Percentiles rank a stretch among this genome's conserved stretches.
phyloP scores from a whole-genome alignment of 129 eudicot species.

The Tanacetum coccineum region DNA sequence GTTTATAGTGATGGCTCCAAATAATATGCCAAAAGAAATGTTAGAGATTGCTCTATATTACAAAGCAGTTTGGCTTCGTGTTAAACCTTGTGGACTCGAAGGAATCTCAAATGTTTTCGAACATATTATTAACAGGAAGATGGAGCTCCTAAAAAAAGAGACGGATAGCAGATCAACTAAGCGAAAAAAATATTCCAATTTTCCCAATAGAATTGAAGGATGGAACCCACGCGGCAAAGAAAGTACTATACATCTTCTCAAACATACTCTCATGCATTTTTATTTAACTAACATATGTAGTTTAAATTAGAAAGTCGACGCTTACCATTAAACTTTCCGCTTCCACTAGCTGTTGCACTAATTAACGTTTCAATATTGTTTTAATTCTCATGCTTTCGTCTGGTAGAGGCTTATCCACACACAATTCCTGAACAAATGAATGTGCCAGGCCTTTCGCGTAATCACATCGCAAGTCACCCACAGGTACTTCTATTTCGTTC shows the following conservation, averaged over 20 bases:
- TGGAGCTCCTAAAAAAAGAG: too few species aligned
- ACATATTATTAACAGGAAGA: constrained; percentile 1
- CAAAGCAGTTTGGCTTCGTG: constrained; percentile 7
- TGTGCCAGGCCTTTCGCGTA: constrained; percentile 22
- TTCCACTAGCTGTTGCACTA: neutral
- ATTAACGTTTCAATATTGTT: neutral
- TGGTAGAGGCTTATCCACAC: constrained; percentile 13
- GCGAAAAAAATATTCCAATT: neutral
- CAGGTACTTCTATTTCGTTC: constrained; percentile 19
- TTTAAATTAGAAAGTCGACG: too few species aligned
- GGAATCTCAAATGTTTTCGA: constrained; percentile 14
- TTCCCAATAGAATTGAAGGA: constrained; percentile 7
- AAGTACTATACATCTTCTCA: constrained; percentile 17
- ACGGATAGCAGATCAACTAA: neutral
- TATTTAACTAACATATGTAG: neutral
- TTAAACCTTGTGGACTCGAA: constrained; percentile 16
- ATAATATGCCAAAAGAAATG: neutral
- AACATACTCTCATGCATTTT: neutral
- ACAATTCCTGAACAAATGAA: constrained; percentile 12
- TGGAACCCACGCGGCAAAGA: constrained; percentile 3
- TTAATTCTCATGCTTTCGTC: constrained; percentile 1
- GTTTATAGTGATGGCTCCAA: constrained; percentile 21
- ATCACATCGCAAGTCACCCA: constrained; percentile 26
- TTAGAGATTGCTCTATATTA: neutral
- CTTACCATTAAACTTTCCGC: too few species aligned